phyloP scores from a whole-genome alignment of 192 early-diverging fungal genomes.

The Umbelopsis ramanniana region DNA sequence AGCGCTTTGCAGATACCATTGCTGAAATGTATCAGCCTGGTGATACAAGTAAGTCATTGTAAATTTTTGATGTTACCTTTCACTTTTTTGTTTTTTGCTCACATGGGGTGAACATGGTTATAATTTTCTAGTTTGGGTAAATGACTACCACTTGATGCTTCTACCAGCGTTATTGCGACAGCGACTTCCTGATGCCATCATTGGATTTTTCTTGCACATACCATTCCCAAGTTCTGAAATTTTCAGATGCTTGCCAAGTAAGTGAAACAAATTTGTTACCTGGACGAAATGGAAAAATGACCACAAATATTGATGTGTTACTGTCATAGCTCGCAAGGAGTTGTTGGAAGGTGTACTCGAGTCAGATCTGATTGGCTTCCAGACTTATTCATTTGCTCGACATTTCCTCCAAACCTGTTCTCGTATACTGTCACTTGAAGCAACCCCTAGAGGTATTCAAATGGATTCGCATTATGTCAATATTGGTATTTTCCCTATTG shows the following conservation, averaged over 20 bases:
- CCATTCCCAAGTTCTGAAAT: conserved; percentile 97
- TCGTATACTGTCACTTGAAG: conserved; percentile 85
- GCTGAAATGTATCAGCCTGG: conserved; percentile 74
- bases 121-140: conserved; percentile 80
- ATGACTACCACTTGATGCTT: conserved; percentile 97
- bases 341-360: conserved; percentile 91
- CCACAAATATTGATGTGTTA: background rate
- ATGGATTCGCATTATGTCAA: conserved; percentile 78
- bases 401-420: conserved; percentile 92
- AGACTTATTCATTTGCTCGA: conserved; percentile 91
- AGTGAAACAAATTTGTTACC: conserved; percentile 27
- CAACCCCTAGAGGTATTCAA: conserved; percentile 84
- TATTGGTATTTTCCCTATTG: conserved; percentile 96
- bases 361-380: conserved; percentile 88
- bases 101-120: too few species aligned
- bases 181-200: conserved; percentile 81
- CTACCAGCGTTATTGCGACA: conserved; percentile 87
- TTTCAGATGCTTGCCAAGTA: conserved; percentile 87
- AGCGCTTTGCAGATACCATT: conserved; percentile 84
- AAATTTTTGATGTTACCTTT: background rate
- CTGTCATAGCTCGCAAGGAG: conserved; percentile 67
- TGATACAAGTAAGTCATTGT: conserved; percentile 74
- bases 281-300: background rate
- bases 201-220: conserved; percentile 97
- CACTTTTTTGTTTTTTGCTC: too few species aligned